Conservation (phyloP, 1,284 basidiomycete genomes). For the Cryptococcus hybrid region DNA sequence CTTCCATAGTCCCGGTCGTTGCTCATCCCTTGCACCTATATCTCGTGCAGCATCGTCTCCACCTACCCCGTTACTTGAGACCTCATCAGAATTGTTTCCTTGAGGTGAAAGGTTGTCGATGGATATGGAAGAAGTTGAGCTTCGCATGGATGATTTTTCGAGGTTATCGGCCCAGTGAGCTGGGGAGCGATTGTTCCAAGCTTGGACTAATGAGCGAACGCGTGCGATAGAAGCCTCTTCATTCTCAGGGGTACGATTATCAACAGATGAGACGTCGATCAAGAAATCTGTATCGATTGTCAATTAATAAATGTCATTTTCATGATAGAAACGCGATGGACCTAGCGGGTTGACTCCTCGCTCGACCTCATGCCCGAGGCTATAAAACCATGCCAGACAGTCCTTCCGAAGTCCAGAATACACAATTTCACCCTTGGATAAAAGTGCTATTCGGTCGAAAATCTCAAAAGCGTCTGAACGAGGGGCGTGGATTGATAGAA, state of each 20-base stretch:
- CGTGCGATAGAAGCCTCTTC: slow-evolving; percentile 44
- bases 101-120: no score
- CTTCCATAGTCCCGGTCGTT: slow-evolving; percentile 34
- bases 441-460: slow-evolving; percentile 54
- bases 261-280: slow-evolving; percentile 55
- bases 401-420: slow-evolving; percentile 51
- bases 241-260: slow-evolving; percentile 50
- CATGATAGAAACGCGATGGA: neutral
- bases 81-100: no score
- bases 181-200: slow-evolving; percentile 33
- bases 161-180: slow-evolving; percentile 8
- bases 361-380: slow-evolving; percentile 42
- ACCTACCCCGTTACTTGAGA: no score
- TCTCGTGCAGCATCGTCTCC: no score
- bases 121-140: neutral
- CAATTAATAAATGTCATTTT: neutral
- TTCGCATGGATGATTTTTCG: slow-evolving; percentile 5
- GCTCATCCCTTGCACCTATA: slow-evolving; percentile 12
- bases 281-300: slow-evolving; percentile 49
- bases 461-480: slow-evolving; percentile 56
- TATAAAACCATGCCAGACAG: slow-evolving; percentile 52
- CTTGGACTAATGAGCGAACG: slow-evolving; percentile 31
- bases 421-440: slow-evolving; percentile 54
- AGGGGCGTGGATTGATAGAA: slow-evolving; percentile 57
- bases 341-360: slow-evolving; percentile 49